Base-by-base conservation (phyloP, 306 rosid species). In the Canavalia ensiformis region DNA sequence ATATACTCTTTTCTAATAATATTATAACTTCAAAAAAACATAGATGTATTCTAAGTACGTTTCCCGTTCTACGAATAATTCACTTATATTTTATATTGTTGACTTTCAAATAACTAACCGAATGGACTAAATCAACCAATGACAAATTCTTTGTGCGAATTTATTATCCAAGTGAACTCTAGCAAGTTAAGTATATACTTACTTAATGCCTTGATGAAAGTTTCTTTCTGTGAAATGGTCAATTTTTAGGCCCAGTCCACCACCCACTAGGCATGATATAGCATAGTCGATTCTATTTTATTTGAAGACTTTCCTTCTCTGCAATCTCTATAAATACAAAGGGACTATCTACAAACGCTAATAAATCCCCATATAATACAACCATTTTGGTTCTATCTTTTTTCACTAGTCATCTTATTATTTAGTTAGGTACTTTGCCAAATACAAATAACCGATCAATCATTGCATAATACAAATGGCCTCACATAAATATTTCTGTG, bases 221-320 rank as follows among this genome's bases (percentile, higher is more conserved):
- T 77, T 77, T 77, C 86, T 44, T 70, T 31, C 44, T 1, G 9
- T 4, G 83, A 81, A 71, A 70, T 63, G 37, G 72, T 85, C 77
- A 50, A 39, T 62, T 50, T 8, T 35, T 12, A 10, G 72, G 69
- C 83, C 69, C 10, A 41, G 63, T 81, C 85, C 41, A 46, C 73
- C 29, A 72, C 7, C 31, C 28, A 55, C 60, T 10, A 41, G 45
- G 77, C 44, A 42, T 70, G 7, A 30, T 49, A 39, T 58, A 41
- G 29, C 8, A 7, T 2, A 68, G 0, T 55, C 28, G 1, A n/a
- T 9, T 0, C 3, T 0, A 5, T 79, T 9, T 67, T 66, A 7
- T 66, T 66, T 28, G 0, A 44, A 0, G 28, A 13, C 0, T 0
- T 4, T 8, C 68, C 54, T 49, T 13, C 33, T 11, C 47, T 8